Evolutionary conservation across 192 early-diverging fungal genomes (phyloP).

Genomic region (Backusella macrospora): DNA sequence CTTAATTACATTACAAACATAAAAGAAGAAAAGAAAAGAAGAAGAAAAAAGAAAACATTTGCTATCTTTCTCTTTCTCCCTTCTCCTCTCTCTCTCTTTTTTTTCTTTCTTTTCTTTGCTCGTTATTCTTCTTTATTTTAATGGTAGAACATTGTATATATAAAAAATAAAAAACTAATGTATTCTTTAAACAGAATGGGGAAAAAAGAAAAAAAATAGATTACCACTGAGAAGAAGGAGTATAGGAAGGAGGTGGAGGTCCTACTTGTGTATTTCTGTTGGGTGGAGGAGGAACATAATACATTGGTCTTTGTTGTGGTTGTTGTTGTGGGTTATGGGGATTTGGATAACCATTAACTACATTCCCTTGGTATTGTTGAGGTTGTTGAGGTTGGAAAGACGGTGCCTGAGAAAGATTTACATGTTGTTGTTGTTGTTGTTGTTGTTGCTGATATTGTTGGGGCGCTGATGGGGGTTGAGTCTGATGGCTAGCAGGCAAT

Average conservation of each 20-base stretch:
- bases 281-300: constrained; percentile 17
- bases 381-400: not conserved
- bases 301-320: constrained; percentile 12
- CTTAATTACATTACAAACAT: not conserved
- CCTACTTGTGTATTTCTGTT: not conserved
- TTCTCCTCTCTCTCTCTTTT: not conserved
- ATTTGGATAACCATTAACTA: too few relatives aligned
- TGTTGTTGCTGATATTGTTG: constrained; percentile 9
- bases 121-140: not conserved
- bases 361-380: not conserved
- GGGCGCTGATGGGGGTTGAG: constrained; percentile 13
- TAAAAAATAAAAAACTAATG: not conserved
- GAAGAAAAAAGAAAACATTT: not conserved
- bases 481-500: constrained; percentile 2
- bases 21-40: not conserved
- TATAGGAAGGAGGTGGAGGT: not conserved
- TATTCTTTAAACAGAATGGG: not conserved
- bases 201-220: not conserved
- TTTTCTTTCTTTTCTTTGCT: not conserved
- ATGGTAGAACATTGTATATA: constrained; percentile 6
- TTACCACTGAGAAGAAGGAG: constrained; percentile 7
- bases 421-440: not conserved
- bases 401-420: not conserved
- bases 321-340: not conserved
- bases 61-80: too few relatives aligned